phyloP scores from a whole-genome alignment of 805 yeast genomes.

The Helenozyma rhizophorensis region DNA sequence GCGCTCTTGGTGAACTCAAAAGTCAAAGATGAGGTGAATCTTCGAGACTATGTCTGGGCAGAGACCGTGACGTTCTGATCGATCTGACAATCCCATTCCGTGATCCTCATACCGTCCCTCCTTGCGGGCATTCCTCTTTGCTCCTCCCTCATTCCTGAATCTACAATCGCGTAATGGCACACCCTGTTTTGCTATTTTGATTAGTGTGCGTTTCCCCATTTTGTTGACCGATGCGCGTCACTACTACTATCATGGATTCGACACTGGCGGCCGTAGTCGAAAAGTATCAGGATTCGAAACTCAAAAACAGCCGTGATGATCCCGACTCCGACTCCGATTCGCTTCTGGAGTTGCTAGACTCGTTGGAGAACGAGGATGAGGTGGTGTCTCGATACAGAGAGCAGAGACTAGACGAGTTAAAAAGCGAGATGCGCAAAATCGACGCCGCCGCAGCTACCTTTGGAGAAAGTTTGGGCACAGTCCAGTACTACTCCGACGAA shows the following conservation, averaged over 20 bases:
- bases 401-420: constrained; percentile 54
- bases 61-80: no score
- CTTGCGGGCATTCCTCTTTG: no score
- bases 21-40: no score
- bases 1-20: no score
- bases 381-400: constrained; percentile 54
- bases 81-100: no score
- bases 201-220: neutral
- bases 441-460: constrained; percentile 20
- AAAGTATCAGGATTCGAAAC: constrained; percentile 40
- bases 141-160: no score
- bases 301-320: constrained; percentile 27
- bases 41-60: no score
- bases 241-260: constrained; percentile 25
- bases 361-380: constrained; percentile 46
- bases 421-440: constrained; percentile 37
- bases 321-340: constrained; percentile 32
- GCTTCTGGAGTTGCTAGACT: constrained; percentile 38
- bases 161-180: no score
- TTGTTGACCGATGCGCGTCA: no score
- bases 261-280: constrained; percentile 35
- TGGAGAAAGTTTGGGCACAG: constrained; percentile 31
- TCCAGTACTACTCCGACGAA: constrained; percentile 42
- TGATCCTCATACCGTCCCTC: no score
- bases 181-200: no score